Base-by-base conservation (phyloP, 2,329 filamentous ascomycete species). In the Paracoccidioides lutzii region DNA sequence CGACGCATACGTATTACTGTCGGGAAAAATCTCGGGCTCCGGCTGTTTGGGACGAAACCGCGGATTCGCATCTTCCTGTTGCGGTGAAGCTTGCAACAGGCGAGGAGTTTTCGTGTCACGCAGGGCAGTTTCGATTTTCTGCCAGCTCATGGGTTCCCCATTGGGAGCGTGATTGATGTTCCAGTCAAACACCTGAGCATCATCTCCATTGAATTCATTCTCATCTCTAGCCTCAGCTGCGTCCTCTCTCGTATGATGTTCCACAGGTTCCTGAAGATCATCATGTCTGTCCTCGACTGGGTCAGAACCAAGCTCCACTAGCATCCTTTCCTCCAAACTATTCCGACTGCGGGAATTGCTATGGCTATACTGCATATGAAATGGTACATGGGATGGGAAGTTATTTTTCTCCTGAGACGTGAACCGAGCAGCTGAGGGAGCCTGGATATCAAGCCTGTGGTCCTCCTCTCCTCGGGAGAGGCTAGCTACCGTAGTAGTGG, bases 401-500 rank as follows among this genome's bases (percentile, higher is more conserved):
- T 38, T 30, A 49, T 52, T 52, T 4, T 12, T 30, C 32, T 41
- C 49, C 7, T 4, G 49, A 41, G 28, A 14, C 9, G 10, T 33
- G 4, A 42, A n/a, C 7, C 32, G 49, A 32, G 62, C 58, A 51
- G n/a, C 12, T 48, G 28, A 55, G 56, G 42, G 61, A 57, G 46
- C 54, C 57, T 55, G 55, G 59, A 52, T 55, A 59, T 35, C 57
- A 58, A 32, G 54, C 54, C 8, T 55, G 58, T 53, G 63, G 51
- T 57, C 57, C 52, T 69, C 67, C 43, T 71, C 68, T 54, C 59
- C 61, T 35, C 64, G 67, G 54, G 71, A 58, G 55, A 75, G 57
- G 63, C 74, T 73, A 28, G 49, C 7, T 28, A 67, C 69, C 22
- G 66, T 67, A 61, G 72, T 67, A 5, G 71, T 73, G 3, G 71